Evolutionary conservation across 257 asterid species (phyloP).

Genomic region (Sherardia arvensis): DNA sequence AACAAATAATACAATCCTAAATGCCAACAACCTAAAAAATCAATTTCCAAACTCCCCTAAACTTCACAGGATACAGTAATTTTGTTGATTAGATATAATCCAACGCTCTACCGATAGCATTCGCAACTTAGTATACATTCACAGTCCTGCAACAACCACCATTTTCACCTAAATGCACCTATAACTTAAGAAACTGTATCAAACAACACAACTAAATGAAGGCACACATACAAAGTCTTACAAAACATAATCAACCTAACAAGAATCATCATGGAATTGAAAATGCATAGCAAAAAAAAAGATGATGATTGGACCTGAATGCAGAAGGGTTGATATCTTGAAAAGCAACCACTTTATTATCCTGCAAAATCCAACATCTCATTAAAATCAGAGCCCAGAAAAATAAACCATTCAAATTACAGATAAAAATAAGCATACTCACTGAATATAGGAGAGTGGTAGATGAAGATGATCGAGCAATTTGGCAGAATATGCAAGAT

Average conservation of each 20-base stretch:
- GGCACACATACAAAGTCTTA: background rate
- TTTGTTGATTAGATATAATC: background rate
- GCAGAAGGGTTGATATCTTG: slow-evolving; percentile 79
- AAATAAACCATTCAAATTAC: background rate
- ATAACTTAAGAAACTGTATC: background rate
- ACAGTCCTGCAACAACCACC: background rate
- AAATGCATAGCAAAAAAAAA: slow-evolving; percentile 1
- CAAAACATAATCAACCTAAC: background rate
- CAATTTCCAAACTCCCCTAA: background rate
- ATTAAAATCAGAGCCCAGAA: background rate
- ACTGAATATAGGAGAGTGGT: slow-evolving; percentile 54
- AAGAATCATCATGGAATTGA: slow-evolving; percentile 1
- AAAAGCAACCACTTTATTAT: slow-evolving; percentile 62
- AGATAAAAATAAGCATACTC: slow-evolving; percentile 22
- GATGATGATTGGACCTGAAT: slow-evolving; percentile 32
- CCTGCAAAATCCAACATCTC: slow-evolving; percentile 29
- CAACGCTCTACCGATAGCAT: background rate
- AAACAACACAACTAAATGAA: too few relatives aligned
- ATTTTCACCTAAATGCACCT: background rate
- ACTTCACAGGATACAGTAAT: background rate
- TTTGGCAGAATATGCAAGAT: slow-evolving; percentile 68
- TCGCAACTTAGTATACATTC: background rate
- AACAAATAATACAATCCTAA: background rate
- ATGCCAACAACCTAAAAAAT: background rate
- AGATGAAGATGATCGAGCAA: slow-evolving; percentile 51